Evolutionary conservation across 2,329 filamentous ascomycete species (phyloP).

Genomic region (Beauveria bassiana): DNA sequence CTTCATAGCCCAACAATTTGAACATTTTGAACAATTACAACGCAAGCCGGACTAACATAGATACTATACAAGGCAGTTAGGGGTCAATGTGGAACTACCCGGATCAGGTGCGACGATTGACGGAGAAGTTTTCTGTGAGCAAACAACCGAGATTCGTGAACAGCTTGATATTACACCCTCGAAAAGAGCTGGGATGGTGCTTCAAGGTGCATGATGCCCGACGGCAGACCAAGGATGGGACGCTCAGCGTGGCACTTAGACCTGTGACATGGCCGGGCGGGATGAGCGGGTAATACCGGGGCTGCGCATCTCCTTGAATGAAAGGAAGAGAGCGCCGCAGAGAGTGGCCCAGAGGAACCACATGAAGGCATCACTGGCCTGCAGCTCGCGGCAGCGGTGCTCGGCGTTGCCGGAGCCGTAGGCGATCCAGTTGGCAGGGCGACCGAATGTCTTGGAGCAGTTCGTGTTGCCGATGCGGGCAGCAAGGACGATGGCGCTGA

Average conservation of each 20-base stretch:
- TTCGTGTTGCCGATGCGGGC: slow-evolving; percentile 61
- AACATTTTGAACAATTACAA: too few relatives aligned
- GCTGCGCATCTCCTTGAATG: slow-evolving; percentile 43
- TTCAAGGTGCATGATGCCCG: not conserved
- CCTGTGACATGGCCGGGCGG: slow-evolving; percentile 49
- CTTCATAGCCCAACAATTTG: not conserved
- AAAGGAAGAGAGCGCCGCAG: slow-evolving; percentile 47
- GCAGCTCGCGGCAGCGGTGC: slow-evolving; percentile 66
- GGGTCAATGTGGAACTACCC: too few relatives aligned
- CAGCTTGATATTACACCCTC: not conserved
- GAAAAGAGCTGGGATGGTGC: not conserved
- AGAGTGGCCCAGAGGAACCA: slow-evolving; percentile 69
- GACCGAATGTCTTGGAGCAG: slow-evolving; percentile 46
- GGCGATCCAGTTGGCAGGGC: slow-evolving; percentile 46
- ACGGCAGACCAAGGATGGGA: not conserved
- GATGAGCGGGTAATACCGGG: slow-evolving; percentile 34
- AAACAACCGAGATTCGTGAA: not conserved
- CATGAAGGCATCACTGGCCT: slow-evolving; percentile 67
- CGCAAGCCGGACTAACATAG: too few relatives aligned
- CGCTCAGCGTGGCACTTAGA: slow-evolving; percentile 19
- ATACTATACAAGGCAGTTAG: not conserved
- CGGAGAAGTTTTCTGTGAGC: not conserved
- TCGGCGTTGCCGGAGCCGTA: slow-evolving; percentile 51
- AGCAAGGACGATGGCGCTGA: slow-evolving; percentile 61
- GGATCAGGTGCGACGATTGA: too few relatives aligned